A percentile compares a stretch with the other conserved stretches of the same genome.
phyloP scores from a whole-genome alignment of 2,329 filamentous ascomycete species.

The Monosporascus sp. region DNA sequence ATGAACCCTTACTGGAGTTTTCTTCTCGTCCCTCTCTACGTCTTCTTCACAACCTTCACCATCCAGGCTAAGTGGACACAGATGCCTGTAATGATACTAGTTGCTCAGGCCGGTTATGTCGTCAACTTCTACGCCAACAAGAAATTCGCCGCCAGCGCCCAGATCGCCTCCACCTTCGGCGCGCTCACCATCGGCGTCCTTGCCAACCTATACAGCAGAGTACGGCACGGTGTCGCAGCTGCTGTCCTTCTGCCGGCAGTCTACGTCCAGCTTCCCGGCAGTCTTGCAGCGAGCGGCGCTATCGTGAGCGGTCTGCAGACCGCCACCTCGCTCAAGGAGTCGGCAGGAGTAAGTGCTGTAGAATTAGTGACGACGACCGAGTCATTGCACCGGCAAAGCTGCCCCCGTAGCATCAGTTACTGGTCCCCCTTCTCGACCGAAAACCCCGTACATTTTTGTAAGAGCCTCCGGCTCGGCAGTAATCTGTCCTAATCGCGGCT shows the following conservation, averaged over 20 bases:
- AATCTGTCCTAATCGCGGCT: not conserved
- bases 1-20: conserved; percentile 46
- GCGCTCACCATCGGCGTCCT: conserved; percentile 72
- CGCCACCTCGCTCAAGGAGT: conserved; percentile 40
- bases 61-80: conserved; percentile 82
- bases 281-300: conserved; percentile 41
- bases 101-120: conserved; percentile 68
- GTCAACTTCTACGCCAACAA: conserved; percentile 69
- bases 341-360: conserved; percentile 8
- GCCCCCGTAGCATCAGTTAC: not conserved
- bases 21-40: conserved; percentile 69
- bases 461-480: not conserved
- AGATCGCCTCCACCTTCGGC: conserved; percentile 72
- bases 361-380: not conserved
- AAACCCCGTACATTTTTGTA: not conserved
- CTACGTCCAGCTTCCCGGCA: conserved; percentile 45
- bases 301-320: conserved; percentile 40
- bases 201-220: conserved; percentile 70
- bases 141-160: conserved; percentile 63
- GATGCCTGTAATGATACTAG: conserved; percentile 69
- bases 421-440: not conserved
- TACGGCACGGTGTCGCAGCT: conserved; percentile 47
- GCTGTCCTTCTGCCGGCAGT: conserved; percentile 44
- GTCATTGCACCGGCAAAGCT: not conserved
- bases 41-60: conserved; percentile 67